These are phyloP conservation scores for Cardamine occulta DNA, from an alignment of 345 rosid species.

Conservation along the genomic window DNA sequence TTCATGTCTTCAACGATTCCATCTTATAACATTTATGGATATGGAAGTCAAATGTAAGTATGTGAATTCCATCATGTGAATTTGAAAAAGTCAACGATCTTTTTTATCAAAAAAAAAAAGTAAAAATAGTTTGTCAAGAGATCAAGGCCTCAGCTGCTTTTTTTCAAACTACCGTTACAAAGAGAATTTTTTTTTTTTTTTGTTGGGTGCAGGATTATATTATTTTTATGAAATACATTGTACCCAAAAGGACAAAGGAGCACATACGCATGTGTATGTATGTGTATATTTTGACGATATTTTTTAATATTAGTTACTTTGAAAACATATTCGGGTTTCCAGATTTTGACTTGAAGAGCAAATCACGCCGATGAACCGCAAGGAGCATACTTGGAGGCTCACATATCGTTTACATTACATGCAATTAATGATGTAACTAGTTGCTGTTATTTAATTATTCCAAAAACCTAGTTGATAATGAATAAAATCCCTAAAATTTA, in stretches of 20 bases:
- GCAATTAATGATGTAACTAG: constrained; percentile 27
- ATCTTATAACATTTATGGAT: not conserved
- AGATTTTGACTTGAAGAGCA: constrained; percentile 15
- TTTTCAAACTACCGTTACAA: not conserved
- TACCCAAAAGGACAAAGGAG: constrained; percentile 18
- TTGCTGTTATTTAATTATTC: not conserved
- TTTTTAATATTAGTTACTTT: not conserved
- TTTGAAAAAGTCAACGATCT: not conserved
- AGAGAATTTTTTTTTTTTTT: not conserved
- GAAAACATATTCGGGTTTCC: constrained; percentile 14
- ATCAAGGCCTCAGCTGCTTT: not conserved
- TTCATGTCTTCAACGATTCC: not conserved
- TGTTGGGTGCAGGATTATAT: not conserved
- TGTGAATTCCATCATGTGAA: not conserved
- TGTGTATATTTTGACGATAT: not conserved
- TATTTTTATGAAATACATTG: constrained; percentile 20
- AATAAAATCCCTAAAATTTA: not conserved
- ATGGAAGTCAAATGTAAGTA: not conserved
- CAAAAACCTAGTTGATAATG: not conserved
- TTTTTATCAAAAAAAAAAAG: no score
- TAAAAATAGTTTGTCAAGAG: not conserved
- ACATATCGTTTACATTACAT: not conserved
- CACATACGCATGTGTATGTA: not conserved
- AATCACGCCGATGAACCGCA: constrained; percentile 36
- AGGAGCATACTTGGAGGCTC: constrained; percentile 7